Conservation (phyloP, 192 early-diverging fungal genomes). For the Podila minutissima region DNA sequence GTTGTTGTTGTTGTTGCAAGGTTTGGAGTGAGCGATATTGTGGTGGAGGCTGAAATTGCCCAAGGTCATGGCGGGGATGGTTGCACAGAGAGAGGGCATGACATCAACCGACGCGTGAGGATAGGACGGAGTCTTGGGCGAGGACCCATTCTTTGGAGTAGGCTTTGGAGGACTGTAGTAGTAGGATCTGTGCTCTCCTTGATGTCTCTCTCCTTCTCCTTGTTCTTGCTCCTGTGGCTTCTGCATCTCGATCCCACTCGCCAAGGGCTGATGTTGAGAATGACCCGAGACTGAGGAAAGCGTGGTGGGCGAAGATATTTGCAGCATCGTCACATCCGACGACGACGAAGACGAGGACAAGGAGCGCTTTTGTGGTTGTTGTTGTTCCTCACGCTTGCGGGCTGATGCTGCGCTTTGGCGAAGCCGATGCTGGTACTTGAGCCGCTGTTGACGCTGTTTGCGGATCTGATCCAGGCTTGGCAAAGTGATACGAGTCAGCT, state of each 20-base stretch:
- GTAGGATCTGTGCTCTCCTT: too few relatives aligned
- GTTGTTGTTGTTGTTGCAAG: neutral
- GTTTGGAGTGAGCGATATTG: neutral
- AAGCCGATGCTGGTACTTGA: constrained; percentile 30
- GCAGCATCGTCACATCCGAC: too few relatives aligned
- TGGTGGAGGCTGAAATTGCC: neutral
- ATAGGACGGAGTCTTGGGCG: neutral
- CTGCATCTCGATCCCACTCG: neutral
- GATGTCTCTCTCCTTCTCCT: neutral
- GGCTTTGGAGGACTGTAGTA: constrained; percentile 1
- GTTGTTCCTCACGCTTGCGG: neutral
- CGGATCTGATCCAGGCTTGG: constrained; percentile 35
- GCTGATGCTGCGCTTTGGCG: constrained; percentile 11
- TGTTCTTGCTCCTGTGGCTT: neutral
- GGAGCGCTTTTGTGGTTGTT: neutral
- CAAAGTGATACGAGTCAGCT: constrained; percentile 22
- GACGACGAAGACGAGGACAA: too few relatives aligned
- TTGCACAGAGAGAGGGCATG: neutral
- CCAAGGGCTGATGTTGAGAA: neutral
- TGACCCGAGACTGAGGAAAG: too few relatives aligned
- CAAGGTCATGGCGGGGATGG: neutral
- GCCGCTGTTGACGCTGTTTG: constrained; percentile 25
- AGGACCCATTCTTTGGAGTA: neutral
- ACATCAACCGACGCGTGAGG: neutral
- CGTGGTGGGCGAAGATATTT: too few relatives aligned